These are phyloP conservation scores for Pythium coloratum DNA, from an alignment of 352 stramenopile genomes.

Conservation along the genomic window DNA sequence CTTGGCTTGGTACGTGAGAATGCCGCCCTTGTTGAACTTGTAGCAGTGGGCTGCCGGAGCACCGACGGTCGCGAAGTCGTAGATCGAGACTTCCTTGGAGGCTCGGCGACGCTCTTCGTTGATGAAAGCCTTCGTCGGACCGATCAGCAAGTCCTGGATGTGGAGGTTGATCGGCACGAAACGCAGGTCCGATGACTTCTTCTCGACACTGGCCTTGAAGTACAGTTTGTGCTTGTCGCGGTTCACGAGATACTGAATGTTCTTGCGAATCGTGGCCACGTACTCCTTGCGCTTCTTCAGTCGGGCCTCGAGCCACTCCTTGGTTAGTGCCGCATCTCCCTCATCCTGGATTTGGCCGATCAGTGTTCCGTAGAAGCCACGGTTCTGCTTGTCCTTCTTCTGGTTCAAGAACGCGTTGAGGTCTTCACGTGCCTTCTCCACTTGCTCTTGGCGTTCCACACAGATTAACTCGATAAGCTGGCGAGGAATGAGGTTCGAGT, in stretches of 20 bases:
- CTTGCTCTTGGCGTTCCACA: constrained; percentile 74
- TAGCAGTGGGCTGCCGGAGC: constrained; percentile 78
- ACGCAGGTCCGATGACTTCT: constrained; percentile 76
- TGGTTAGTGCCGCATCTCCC: constrained; percentile 67
- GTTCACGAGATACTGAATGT: constrained; percentile 85
- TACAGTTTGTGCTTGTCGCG: constrained; percentile 89
- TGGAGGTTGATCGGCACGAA: constrained; percentile 90
- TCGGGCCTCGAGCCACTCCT: constrained; percentile 80
- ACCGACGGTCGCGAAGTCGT: constrained; percentile 87
- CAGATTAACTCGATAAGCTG: constrained; percentile 82
- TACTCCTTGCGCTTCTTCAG: constrained; percentile 83
- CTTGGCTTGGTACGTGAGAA: constrained; percentile 74
- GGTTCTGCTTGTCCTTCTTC: constrained; percentile 84
- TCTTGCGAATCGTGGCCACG: constrained; percentile 74
- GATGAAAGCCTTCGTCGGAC: constrained; percentile 80
- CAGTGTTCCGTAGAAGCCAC: constrained; percentile 84
- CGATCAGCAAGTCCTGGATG: constrained; percentile 84
- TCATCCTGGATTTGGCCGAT: constrained; percentile 89
- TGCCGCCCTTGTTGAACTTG: constrained; percentile 88
- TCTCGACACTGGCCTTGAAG: constrained; percentile 88
- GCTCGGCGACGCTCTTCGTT: constrained; percentile 75
- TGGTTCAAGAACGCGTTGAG: constrained; percentile 78
- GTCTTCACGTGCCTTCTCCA: constrained; percentile 77
- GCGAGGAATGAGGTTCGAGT: constrained; percentile 77
- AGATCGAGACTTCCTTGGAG: constrained; percentile 82